These are phyloP conservation scores for Cardiosporidium cionae DNA, from an alignment of 169 alveolate genomes.

Conservation along the genomic window DNA sequence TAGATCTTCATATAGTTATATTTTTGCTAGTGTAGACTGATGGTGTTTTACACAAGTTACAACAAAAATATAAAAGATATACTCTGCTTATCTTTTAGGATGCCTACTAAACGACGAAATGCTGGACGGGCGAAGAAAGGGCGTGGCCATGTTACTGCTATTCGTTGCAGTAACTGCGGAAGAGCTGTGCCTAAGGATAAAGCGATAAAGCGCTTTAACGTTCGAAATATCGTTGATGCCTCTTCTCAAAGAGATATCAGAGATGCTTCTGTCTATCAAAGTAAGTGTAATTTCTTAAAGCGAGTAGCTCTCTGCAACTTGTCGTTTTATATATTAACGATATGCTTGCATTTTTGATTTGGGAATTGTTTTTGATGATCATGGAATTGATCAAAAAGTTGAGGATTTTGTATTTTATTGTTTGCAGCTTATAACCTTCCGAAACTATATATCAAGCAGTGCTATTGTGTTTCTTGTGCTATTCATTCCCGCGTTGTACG, in stretches of 20 bases:
- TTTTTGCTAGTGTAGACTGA: no score
- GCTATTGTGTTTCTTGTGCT: slow-evolving; percentile 99
- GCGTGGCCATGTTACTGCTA: slow-evolving; percentile 93
- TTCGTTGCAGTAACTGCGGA: slow-evolving; percentile 97
- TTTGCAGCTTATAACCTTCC: slow-evolving; percentile 82
- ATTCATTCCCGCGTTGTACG: slow-evolving; percentile 98
- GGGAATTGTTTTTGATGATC: neutral
- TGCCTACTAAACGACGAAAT: slow-evolving; percentile 99
- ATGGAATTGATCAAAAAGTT: no score
- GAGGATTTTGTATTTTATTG: neutral
- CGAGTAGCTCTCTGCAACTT: neutral
- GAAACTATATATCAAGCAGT: slow-evolving; percentile 94
- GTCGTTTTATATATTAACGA: neutral
- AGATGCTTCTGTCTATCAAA: slow-evolving; percentile 75
- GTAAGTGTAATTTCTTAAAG: slow-evolving; percentile 4
- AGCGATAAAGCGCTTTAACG: slow-evolving; percentile 96
- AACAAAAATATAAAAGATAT: no score
- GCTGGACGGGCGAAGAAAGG: slow-evolving; percentile 98
- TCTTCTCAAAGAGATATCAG: slow-evolving; percentile 95
- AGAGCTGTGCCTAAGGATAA: slow-evolving; percentile 96
- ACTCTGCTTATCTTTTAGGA: slow-evolving; percentile 42
- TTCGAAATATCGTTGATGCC: slow-evolving; percentile 96
- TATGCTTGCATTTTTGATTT: neutral
- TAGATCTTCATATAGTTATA: no score
- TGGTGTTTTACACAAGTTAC: no score